Evolutionary conservation across 2,329 filamentous ascomycete species (phyloP), one percentile per base, ranked within the genome.

Genomic region (Gaeumannomyces tritici): DNA sequence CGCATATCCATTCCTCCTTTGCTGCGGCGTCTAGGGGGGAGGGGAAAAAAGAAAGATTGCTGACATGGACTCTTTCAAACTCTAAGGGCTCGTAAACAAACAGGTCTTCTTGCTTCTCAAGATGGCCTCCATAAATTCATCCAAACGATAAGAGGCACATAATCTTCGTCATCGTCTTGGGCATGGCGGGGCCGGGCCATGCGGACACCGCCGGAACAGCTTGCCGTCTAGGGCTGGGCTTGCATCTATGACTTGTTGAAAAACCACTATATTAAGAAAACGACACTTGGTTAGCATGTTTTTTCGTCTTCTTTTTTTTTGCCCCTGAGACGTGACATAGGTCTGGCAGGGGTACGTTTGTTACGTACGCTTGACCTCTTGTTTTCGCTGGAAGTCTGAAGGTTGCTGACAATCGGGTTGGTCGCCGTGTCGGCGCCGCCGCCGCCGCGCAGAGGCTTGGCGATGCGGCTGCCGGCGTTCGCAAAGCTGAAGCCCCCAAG

Each of bases 401-500:
- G 75, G 68, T 76, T 82, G 66, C 81, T 77, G 67, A 88, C 80
- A 31, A 83, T 79, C 12, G 84, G 84, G 66, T 83, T 82, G 59
- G 75, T 70, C 12, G 79, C 76, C 27, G 75, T 71, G 21, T 72
- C 73, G 12, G 74, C 76, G 61, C 74, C 76, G 62, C 75, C 77
- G 24, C 59, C 59, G 59, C 79, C 86, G 63, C 86, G 81, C 54
- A 89, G 80, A 24, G 86, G 86, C 75, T 89, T 89, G 61, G 86
- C 86, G 68, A 89, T 89, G 68, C 86, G 80, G 75, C 85, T 88
- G 63, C 86, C 85, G 4, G 81, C 82, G 61, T 77, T 80, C 65
- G 79, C 76, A 69, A 89, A 96, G 76, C 83, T 91, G 74, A 96
- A 93, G 70, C 85, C 86, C 60, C 83, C 85, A 65, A 81, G 75